Evolutionary conservation across 1,284 basidiomycete genomes (phyloP).

Genomic region (Fomitopsis palustris): DNA sequence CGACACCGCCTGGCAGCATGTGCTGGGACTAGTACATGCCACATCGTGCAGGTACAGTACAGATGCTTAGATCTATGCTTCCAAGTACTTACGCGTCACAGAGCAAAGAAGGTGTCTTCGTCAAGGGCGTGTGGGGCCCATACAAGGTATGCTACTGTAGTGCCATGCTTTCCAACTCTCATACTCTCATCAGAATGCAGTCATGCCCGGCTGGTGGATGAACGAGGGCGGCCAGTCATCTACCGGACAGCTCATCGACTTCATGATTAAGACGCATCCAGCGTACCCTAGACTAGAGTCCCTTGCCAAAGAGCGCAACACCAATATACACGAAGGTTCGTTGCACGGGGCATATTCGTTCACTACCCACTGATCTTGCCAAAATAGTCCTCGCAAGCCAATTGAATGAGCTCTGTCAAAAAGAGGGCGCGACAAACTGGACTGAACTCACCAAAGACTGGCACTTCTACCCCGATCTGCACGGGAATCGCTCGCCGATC

Average conservation of each 20-base stretch:
- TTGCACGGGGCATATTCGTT: neutral
- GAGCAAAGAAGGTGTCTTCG: constrained; percentile 81
- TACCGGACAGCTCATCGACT: constrained; percentile 97
- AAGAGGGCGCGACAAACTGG: constrained; percentile 54
- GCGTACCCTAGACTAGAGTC: constrained; percentile 74
- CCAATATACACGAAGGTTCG: constrained; percentile 57
- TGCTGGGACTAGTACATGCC: constrained; percentile 95
- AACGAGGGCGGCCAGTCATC: constrained; percentile 99
- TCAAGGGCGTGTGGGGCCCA: constrained; percentile 95
- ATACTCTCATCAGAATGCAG: constrained; percentile 53
- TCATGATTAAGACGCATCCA: constrained; percentile 90
- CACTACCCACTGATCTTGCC: constrained; percentile 27
- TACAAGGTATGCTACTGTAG: constrained; percentile 59
- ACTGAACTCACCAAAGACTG: constrained; percentile 88
- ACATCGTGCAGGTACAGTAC: constrained; percentile 74
- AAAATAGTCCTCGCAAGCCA: constrained; percentile 66
- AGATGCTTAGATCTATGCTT: neutral
- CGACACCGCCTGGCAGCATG: constrained; percentile 85
- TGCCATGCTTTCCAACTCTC: neutral
- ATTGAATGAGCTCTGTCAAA: constrained; percentile 65
- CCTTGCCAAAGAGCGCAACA: constrained; percentile 47
- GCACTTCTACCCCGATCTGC: constrained; percentile 94
- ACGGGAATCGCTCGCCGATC: constrained; percentile 93
- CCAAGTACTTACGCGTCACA: constrained; percentile 35
- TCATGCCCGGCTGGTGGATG: constrained; percentile 98